phyloP scores from a whole-genome alignment of 2,329 filamentous ascomycete species.

The Exserohilum turcica region DNA sequence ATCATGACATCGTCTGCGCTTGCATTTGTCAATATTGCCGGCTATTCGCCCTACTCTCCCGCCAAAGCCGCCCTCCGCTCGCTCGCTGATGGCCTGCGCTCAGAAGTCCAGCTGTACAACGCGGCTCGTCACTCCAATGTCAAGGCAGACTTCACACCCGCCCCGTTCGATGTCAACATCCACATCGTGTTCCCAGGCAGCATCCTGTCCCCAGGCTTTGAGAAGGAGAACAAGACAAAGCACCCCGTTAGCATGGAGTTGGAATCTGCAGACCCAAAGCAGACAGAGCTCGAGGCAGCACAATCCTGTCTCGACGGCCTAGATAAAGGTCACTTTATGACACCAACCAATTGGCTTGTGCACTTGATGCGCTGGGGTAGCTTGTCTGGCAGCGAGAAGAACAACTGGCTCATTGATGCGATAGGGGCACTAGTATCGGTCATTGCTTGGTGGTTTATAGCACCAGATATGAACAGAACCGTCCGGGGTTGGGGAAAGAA shows the following conservation, averaged over 20 bases:
- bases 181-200: constrained; percentile 84
- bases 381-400: constrained; percentile 59
- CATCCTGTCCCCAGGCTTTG: constrained; percentile 76
- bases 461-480: constrained; percentile 62
- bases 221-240: constrained; percentile 77
- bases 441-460: constrained; percentile 61
- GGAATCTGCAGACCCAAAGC: constrained; percentile 80
- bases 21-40: constrained; percentile 76
- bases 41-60: constrained; percentile 83
- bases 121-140: constrained; percentile 55
- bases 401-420: constrained; percentile 60
- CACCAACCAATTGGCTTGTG: constrained; percentile 76
- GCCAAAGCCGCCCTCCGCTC: constrained; percentile 84
- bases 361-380: constrained; percentile 69
- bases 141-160: constrained; percentile 37
- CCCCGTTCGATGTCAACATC: constrained; percentile 72
- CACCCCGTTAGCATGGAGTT: constrained; percentile 78
- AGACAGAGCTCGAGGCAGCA: constrained; percentile 80
- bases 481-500: constrained; percentile 63
- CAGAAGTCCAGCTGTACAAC: constrained; percentile 87
- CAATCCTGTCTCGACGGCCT: constrained; percentile 70
- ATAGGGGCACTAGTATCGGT: constrained; percentile 59
- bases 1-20: constrained; percentile 83
- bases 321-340: constrained; percentile 78
- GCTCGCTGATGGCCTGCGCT: constrained; percentile 79